phyloP scores from a whole-genome alignment of 2,329 filamentous ascomycete species.

The Balansia obtecta region DNA sequence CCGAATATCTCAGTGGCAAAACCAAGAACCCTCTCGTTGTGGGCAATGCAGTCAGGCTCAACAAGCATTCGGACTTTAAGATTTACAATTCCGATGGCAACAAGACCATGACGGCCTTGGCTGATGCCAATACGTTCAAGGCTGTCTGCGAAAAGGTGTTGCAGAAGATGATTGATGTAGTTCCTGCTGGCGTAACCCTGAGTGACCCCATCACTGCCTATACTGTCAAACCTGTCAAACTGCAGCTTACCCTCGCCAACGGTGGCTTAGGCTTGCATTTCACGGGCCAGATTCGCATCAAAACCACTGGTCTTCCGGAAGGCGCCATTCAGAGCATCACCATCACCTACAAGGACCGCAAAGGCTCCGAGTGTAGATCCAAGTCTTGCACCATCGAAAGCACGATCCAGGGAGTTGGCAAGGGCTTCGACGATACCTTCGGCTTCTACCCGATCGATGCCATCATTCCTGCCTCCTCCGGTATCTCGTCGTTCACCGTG shows the following conservation, averaged over 20 bases:
- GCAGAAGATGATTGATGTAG: conserved; percentile 49
- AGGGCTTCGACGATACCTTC: conserved; percentile 50
- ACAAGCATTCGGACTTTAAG: conserved; percentile 40
- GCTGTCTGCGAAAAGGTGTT: conserved; percentile 37
- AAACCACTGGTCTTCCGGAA: conserved; percentile 33
- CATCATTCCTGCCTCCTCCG: conserved; percentile 41
- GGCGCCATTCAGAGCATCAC: conserved; percentile 33
- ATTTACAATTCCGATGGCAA: conserved; percentile 45
- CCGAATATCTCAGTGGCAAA: conserved; percentile 41
- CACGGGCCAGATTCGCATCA: conserved; percentile 43
- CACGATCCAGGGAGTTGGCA: conserved; percentile 32
- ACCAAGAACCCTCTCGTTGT: conserved; percentile 43
- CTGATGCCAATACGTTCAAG: conserved; percentile 30
- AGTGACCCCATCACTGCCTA: conserved; percentile 42
- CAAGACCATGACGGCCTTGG: conserved; percentile 37
- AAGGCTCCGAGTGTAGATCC: conserved; percentile 33
- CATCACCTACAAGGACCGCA: conserved; percentile 43
- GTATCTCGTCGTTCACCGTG: conserved; percentile 50
- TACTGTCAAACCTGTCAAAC: conserved; percentile 43
- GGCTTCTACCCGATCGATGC: conserved; percentile 36
- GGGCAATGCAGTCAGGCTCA: conserved; percentile 31
- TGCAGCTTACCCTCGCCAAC: conserved; percentile 40
- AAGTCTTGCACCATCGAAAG: conserved; percentile 31
- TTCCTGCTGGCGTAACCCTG: conserved; percentile 37
- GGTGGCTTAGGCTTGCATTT: conserved; percentile 36